A percentile compares a stretch with the other conserved stretches of the same genome.
phyloP scores from a whole-genome alignment of 1,284 basidiomycete genomes.

The Amylostereum areolatum region DNA sequence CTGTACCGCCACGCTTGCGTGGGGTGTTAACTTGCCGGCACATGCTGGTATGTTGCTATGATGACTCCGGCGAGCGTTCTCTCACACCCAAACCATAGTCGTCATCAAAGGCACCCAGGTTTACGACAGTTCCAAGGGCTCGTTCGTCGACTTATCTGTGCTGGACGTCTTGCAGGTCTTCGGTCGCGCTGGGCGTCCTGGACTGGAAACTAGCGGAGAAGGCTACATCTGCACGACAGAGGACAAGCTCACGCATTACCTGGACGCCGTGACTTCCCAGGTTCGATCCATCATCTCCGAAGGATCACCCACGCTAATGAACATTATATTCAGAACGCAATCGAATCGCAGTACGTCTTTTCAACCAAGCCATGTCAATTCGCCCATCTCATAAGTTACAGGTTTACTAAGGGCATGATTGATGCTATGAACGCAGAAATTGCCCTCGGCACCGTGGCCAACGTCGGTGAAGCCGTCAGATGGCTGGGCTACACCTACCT shows the following conservation, averaged over 20 bases:
- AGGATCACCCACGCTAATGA: slow-evolving; percentile 5
- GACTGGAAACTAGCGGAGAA: slow-evolving; percentile 92
- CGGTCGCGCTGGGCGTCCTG: slow-evolving; percentile 95
- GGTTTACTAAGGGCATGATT: slow-evolving; percentile 83
- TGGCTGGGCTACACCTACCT: slow-evolving; percentile 99
- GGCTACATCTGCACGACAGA: slow-evolving; percentile 95
- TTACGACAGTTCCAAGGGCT: slow-evolving; percentile 85
- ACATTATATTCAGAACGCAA: slow-evolving; percentile 63
- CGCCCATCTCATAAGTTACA: slow-evolving; percentile 22
- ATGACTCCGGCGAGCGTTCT: not conserved
- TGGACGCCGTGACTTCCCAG: slow-evolving; percentile 85
- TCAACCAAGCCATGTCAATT: not conserved
- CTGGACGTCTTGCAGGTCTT: slow-evolving; percentile 97
- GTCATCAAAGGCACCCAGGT: slow-evolving; percentile 98
- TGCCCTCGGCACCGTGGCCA: slow-evolving; percentile 90
- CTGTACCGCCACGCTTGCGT: slow-evolving; percentile 97
- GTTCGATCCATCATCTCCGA: slow-evolving; percentile 31
- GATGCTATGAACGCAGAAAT: slow-evolving; percentile 97
- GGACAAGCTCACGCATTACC: slow-evolving; percentile 92
- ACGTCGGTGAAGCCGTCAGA: slow-evolving; percentile 80
- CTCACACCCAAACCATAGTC: slow-evolving; percentile 40
- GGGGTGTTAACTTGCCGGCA: slow-evolving; percentile 99
- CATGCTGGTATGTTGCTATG: slow-evolving; percentile 71
- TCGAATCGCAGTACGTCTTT: slow-evolving; percentile 83
- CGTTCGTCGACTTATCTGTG: slow-evolving; percentile 91